Evolutionary conservation across 345 rosid genomes (phyloP).

Genomic region (Limnanthes douglasii): DNA sequence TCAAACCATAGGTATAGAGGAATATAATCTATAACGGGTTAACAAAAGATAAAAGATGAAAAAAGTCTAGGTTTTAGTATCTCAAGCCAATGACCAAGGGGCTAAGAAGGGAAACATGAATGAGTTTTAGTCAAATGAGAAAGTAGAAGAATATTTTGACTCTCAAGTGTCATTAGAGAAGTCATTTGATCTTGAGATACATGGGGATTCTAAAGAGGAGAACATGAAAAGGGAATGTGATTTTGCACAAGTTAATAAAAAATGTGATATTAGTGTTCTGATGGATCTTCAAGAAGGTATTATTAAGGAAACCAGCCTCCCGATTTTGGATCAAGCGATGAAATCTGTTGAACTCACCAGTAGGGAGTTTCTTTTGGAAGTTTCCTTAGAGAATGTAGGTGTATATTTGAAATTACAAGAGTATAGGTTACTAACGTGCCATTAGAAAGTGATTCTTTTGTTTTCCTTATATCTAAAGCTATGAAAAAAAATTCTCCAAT

Average conservation of each 20-base stretch:
- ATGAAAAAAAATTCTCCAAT: too few relatives aligned
- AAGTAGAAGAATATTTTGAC: slow-evolving; percentile 10
- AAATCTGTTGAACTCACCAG: slow-evolving; percentile 6
- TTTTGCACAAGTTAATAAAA: slow-evolving; percentile 7
- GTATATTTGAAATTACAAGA: slow-evolving; percentile 2
- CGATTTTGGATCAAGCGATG: slow-evolving; percentile 9
- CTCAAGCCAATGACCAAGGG: slow-evolving; percentile 4
- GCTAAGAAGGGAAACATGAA: slow-evolving; percentile 2
- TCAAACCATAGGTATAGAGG: slow-evolving; percentile 7
- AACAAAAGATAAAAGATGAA: slow-evolving; percentile 6
- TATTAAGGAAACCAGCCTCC: slow-evolving; percentile 2
- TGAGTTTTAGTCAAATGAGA: slow-evolving; percentile 4
- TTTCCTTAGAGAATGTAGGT: neutral
- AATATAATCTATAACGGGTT: neutral
- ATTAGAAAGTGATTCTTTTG: too few relatives aligned
- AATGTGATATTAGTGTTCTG: slow-evolving; percentile 6
- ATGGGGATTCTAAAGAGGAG: slow-evolving; percentile 10
- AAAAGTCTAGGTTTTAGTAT: slow-evolving; percentile 9
- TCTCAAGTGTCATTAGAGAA: slow-evolving; percentile 7
- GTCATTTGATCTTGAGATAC: slow-evolving; percentile 1
- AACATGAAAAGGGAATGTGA: slow-evolving; percentile 2
- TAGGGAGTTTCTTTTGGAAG: slow-evolving; percentile 7
- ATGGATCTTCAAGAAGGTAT: slow-evolving; percentile 8
- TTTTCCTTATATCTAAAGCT: too few relatives aligned
- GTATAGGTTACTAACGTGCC: neutral